A percentile compares a stretch with the other conserved stretches of the same genome.
Conservation (phyloP, 2,329 filamentous ascomycete genomes). For the Xenosphaeropsis pyriputrescens region DNA sequence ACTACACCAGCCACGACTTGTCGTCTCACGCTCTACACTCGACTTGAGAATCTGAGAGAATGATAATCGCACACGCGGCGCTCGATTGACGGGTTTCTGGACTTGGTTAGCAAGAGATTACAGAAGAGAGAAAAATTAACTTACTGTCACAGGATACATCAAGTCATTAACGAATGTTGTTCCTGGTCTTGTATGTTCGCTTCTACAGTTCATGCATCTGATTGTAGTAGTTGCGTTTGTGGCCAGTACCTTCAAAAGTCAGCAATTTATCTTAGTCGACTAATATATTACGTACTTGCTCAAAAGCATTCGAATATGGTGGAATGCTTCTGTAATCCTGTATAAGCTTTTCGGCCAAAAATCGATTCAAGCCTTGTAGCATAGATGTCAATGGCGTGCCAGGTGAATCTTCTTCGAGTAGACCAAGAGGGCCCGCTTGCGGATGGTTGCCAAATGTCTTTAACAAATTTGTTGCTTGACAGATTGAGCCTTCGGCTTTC, state of each 20-base stretch:
- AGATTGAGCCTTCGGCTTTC: constrained; percentile 86
- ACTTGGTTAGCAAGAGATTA: constrained; percentile 7
- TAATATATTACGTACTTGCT: constrained; percentile 35
- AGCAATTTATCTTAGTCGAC: constrained; percentile 6
- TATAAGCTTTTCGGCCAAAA: constrained; percentile 68
- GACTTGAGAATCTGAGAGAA: constrained; percentile 90
- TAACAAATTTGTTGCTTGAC: constrained; percentile 88
- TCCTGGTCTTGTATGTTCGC: constrained; percentile 69
- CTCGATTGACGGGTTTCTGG: constrained; percentile 32
- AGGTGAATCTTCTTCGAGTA: constrained; percentile 73
- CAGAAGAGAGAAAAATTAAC: background rate
- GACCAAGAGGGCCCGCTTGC: constrained; percentile 60
- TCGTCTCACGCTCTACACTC: constrained; percentile 79
- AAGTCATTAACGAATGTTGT: constrained; percentile 76
- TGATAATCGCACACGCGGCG: constrained; percentile 37
- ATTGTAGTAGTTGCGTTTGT: constrained; percentile 62
- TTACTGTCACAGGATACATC: constrained; percentile 48
- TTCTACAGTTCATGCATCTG: constrained; percentile 73
- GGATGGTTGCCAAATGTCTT: constrained; percentile 78
- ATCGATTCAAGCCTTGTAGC: constrained; percentile 75
- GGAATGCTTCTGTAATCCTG: constrained; percentile 60
- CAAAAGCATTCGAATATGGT: constrained; percentile 48
- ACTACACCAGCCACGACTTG: constrained; percentile 85
- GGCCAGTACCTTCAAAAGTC: constrained; percentile 35
- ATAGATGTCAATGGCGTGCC: constrained; percentile 63